Evolutionary conservation across 192 early-diverging fungal genomes (phyloP).

Genomic region (Gaertneriomyces sp.): DNA sequence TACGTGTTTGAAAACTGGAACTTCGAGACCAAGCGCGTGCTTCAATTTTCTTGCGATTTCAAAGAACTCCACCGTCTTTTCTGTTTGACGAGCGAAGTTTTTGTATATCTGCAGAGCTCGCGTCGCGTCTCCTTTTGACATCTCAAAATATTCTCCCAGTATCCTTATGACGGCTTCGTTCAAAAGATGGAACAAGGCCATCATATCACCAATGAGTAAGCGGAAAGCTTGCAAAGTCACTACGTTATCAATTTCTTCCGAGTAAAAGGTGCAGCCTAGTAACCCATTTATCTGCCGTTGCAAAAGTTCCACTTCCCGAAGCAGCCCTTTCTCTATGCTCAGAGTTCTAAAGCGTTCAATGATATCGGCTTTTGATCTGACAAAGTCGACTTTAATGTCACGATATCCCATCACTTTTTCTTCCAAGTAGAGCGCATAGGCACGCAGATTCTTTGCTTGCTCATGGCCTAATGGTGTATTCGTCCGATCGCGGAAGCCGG

Average conservation of each 20-base stretch:
- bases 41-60: slow-evolving; percentile 60
- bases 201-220: slow-evolving; percentile 67
- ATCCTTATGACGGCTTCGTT: slow-evolving; percentile 79
- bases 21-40: slow-evolving; percentile 53
- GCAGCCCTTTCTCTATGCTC: slow-evolving; percentile 55
- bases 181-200: slow-evolving; percentile 66
- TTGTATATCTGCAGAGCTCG: slow-evolving; percentile 73
- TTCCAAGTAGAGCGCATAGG: slow-evolving; percentile 67
- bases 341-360: slow-evolving; percentile 50
- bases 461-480: slow-evolving; percentile 28
- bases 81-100: slow-evolving; percentile 68
- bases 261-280: slow-evolving; percentile 69
- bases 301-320: slow-evolving; percentile 57
- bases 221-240: slow-evolving; percentile 70
- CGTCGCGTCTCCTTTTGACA: slow-evolving; percentile 62
- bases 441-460: slow-evolving; percentile 59
- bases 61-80: slow-evolving; percentile 65
- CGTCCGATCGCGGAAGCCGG: slow-evolving; percentile 52
- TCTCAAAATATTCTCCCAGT: slow-evolving; percentile 65
- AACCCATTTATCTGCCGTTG: slow-evolving; percentile 67
- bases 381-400: slow-evolving; percentile 63
- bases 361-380: slow-evolving; percentile 51
- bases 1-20: slow-evolving; percentile 76
- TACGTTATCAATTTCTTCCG: slow-evolving; percentile 68
- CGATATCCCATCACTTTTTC: slow-evolving; percentile 65